Evolutionary conservation across 106 monocot species (phyloP), one percentile per base, ranked within the genome.

Genomic region (Gastrodia elata): DNA sequence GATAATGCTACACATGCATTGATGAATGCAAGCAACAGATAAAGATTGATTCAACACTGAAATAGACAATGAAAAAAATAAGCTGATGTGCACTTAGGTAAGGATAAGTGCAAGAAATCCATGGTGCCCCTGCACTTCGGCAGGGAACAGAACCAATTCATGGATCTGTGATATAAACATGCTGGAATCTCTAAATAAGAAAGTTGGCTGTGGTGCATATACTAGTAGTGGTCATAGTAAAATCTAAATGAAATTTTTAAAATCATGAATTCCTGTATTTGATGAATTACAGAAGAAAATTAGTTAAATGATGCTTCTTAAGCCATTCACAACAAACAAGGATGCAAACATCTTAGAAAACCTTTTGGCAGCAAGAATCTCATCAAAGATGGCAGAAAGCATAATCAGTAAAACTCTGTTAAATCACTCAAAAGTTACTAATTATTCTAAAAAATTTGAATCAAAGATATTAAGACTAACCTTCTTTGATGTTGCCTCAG

Each of bases 401-500:
- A 11, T 61, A 30, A 61, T 32, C 27, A 61, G 30, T 33, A 61
- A 15, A 61, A 13, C 30, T 61, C 13, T 61, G 27, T 61, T n/a
- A 18, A 67, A 13, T 16, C 18, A 38, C 18, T 6, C 5, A 67
- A 20, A 67, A 2, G 20, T 37, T 16, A 30, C 18, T 7, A 38
- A n/a, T 40, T 39, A 40, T 69, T 40, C 25, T 40, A 6, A 20
- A 25, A 18, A 4, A 3, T 35, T 59, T 13, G 13, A 49, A 74
- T n/a, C 10, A 46, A 56, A 67, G 39, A 39, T 35, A 38, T 64
- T 67, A 49, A 39, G n/a, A 73, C 69, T 52, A 73, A 96, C 96
- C 92, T 90, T 92, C 79, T 90, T 96, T 33, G 90, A 83, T 67
- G 87, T 84, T 24, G 77, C 82, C 83, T 96, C 96, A 76, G 92